Evolutionary conservation across 257 asterid species (phyloP).

Genomic region (Plantago elongata): DNA sequence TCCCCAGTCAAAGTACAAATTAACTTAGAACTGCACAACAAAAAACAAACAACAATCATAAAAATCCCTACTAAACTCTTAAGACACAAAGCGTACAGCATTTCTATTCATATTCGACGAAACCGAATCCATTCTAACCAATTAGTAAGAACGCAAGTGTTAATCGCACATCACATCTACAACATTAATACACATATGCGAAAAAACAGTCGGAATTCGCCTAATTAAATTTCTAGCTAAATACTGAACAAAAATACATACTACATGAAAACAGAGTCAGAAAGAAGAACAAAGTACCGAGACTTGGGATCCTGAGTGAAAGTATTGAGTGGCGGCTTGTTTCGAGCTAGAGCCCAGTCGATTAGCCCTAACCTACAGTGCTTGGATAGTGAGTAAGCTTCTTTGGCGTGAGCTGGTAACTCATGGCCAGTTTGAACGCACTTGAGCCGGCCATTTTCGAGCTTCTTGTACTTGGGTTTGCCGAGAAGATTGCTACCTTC

Average conservation of each 20-base stretch:
- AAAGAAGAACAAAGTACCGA: constrained; percentile 34
- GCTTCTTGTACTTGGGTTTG: constrained; percentile 52
- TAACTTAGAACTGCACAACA: constrained; percentile 58
- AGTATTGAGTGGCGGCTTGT: constrained; percentile 85
- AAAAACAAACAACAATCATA: neutral
- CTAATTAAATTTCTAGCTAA: no score
- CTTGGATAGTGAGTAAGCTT: constrained; percentile 64
- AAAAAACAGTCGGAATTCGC: no score
- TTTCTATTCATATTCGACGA: no score
- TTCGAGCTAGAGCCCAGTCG: constrained; percentile 56
- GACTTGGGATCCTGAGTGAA: constrained; percentile 70
- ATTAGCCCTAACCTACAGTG: constrained; percentile 93
- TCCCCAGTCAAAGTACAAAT: constrained; percentile 75
- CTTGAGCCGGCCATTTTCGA: constrained; percentile 72
- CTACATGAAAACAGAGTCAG: neutral
- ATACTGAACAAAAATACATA: neutral
- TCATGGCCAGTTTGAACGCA: constrained; percentile 96
- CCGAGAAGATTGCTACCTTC: constrained; percentile 79
- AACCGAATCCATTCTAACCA: no score
- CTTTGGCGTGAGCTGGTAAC: constrained; percentile 68
- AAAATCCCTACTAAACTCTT: neutral
- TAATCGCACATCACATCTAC: no score
- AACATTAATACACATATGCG: no score
- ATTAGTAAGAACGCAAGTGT: no score
- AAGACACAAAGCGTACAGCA: constrained; percentile 1